Conservation (phyloP, 2,329 filamentous ascomycete species). For the Colletotrichum sojae region DNA sequence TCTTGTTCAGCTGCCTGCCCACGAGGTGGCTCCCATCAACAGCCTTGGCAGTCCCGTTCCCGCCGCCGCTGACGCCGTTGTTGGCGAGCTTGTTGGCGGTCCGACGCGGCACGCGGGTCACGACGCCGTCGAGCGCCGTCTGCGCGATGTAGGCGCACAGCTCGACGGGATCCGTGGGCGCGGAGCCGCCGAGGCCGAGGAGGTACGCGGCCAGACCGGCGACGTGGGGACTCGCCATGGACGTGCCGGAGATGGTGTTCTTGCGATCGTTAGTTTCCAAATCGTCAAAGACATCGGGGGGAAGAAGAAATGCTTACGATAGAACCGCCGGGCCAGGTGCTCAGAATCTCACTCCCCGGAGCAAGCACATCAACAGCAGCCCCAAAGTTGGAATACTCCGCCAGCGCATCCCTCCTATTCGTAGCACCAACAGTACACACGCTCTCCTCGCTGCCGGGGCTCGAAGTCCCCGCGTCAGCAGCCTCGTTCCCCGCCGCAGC, state of each 20-base stretch:
- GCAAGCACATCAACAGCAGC: slow-evolving; percentile 65
- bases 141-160: slow-evolving; percentile 59
- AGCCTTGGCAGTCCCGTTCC: slow-evolving; percentile 35
- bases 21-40: slow-evolving; percentile 10
- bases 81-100: slow-evolving; percentile 54
- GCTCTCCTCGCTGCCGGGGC: slow-evolving; percentile 62
- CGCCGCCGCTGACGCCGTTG: slow-evolving; percentile 45
- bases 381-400: slow-evolving; percentile 69
- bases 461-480: slow-evolving; percentile 58
- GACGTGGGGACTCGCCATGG: slow-evolving; percentile 43
- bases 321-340: slow-evolving; percentile 62
- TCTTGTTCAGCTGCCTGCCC: slow-evolving; percentile 30
- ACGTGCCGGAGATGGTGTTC: slow-evolving; percentile 41
- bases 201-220: slow-evolving; percentile 47
- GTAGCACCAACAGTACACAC: slow-evolving; percentile 70
- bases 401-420: slow-evolving; percentile 53
- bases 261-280: slow-evolving; percentile 7
- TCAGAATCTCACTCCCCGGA: slow-evolving; percentile 62
- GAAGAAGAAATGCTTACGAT: slow-evolving; percentile 46
- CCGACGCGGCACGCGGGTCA: slow-evolving; percentile 52
- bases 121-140: slow-evolving; percentile 55
- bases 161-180: slow-evolving; percentile 46
- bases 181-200: slow-evolving; percentile 59
- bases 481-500: slow-evolving; percentile 70
- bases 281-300: neutral